Conservation (phyloP, 352 stramenopile genomes). For the Phytophthora citricola region DNA sequence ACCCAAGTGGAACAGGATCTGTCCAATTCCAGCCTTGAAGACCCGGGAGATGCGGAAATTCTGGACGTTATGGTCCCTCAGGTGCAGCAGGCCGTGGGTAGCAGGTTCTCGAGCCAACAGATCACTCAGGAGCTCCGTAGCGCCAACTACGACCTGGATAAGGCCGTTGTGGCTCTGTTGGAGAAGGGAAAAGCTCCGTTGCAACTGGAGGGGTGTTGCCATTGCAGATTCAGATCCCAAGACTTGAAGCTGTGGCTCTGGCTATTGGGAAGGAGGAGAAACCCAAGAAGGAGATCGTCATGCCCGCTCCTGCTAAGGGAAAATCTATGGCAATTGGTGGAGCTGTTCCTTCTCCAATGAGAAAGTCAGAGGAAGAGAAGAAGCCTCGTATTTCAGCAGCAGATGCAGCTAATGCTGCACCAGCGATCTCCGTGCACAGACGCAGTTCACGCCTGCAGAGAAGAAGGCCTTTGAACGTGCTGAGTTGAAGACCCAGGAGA, state of each 20-base stretch:
- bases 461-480: constrained; percentile 74
- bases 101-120: constrained; percentile 62
- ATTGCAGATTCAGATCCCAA: constrained; percentile 70
- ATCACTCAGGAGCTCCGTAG: constrained; percentile 70
- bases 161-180: constrained; percentile 73
- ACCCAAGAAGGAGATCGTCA: constrained; percentile 35
- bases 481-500: constrained; percentile 73
- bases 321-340: constrained; percentile 57
- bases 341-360: constrained; percentile 7
- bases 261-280: constrained; percentile 49
- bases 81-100: constrained; percentile 57
- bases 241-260: constrained; percentile 64
- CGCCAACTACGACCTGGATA: constrained; percentile 84
- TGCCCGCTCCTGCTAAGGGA: constrained; percentile 51
- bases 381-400: constrained; percentile 28
- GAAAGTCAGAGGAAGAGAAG: constrained; percentile 30
- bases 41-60: constrained; percentile 61
- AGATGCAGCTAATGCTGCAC: constrained; percentile 34
- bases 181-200: constrained; percentile 67
- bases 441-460: constrained; percentile 62
- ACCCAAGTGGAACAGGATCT: constrained; percentile 12
- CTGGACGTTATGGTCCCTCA: constrained; percentile 63
- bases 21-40: constrained; percentile 15
- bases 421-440: constrained; percentile 40
- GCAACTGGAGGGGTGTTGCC: constrained; percentile 47